These are phyloP conservation scores for Prototheca cutis DNA, from an alignment of 163 green algal species.

Conservation along the genomic window DNA sequence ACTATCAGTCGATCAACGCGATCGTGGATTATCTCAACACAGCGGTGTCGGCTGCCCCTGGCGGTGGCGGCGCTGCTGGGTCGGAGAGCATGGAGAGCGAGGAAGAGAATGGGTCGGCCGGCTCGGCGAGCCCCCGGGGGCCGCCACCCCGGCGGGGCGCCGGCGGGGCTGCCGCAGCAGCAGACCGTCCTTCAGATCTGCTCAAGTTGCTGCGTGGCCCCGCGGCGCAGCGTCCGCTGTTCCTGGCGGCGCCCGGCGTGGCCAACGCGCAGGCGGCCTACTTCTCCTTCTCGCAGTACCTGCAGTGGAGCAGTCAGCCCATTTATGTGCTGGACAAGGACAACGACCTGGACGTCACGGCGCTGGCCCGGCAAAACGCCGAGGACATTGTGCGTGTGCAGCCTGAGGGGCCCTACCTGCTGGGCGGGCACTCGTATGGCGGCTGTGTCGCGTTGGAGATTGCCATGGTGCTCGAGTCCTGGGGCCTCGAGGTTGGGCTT, in stretches of 20 bases:
- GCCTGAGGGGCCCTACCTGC: conserved; percentile 67
- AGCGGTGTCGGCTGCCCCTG: neutral
- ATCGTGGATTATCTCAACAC: conserved; percentile 39
- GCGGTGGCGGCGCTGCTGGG: neutral
- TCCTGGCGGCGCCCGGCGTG: conserved; percentile 74
- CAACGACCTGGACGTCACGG: conserved; percentile 70
- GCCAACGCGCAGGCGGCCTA: conserved; percentile 81
- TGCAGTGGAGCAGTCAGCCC: conserved; percentile 69
- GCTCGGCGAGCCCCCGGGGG: neutral
- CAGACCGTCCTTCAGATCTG: conserved; percentile 40
- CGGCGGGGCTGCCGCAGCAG: neutral
- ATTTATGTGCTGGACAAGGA: conserved; percentile 90
- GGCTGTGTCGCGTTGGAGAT: conserved; percentile 66
- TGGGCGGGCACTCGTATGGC: conserved; percentile 80
- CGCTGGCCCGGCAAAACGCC: conserved; percentile 59
- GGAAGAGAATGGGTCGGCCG: conserved; percentile 3
- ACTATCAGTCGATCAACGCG: conserved; percentile 54
- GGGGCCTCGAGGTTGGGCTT: conserved; percentile 65
- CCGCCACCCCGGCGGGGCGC: conserved; percentile 1
- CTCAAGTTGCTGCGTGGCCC: conserved; percentile 58
- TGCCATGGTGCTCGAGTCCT: conserved; percentile 66
- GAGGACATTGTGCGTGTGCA: conserved; percentile 66
- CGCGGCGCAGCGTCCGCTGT: conserved; percentile 47
- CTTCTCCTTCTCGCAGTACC: conserved; percentile 70
- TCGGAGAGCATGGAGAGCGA: conserved; percentile 2